phyloP scores from a whole-genome alignment of 1,139 yeast species.

The Nakaseomyces uthaithaninus region DNA sequence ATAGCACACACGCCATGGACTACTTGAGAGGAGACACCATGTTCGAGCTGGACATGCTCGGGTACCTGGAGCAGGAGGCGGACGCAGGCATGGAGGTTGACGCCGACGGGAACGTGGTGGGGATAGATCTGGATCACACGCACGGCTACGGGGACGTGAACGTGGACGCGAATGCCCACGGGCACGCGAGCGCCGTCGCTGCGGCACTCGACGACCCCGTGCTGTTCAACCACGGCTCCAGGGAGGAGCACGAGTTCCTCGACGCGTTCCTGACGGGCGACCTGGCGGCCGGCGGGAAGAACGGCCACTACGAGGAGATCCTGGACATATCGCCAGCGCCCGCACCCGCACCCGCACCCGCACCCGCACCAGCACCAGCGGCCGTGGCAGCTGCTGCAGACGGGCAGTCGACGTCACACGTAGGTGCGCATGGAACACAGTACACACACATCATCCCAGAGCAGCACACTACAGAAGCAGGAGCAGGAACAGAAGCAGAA shows the following conservation, averaged over 20 bases:
- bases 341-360: not conserved
- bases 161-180: not conserved
- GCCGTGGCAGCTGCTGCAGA: not conserved
- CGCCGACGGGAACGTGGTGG: not conserved
- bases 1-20: too few relatives aligned
- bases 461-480: not conserved
- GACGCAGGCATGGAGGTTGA: not conserved
- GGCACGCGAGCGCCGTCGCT: not conserved
- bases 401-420: not conserved
- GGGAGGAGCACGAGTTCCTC: not conserved
- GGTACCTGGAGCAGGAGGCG: not conserved
- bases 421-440: not conserved
- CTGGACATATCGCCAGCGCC: constrained; percentile 1
- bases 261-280: constrained; percentile 3
- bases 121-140: too few relatives aligned
- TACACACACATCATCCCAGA: not conserved
- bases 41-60: constrained; percentile 4
- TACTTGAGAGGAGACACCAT: not conserved
- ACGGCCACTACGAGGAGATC: not conserved
- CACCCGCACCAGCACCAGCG: not conserved
- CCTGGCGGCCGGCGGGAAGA: not conserved
- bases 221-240: not conserved
- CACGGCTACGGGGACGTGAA: not conserved
- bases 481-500: not conserved
- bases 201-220: not conserved